phyloP scores from a whole-genome alignment of 2,329 filamentous ascomycete genomes.

The Claviceps digitariae region DNA sequence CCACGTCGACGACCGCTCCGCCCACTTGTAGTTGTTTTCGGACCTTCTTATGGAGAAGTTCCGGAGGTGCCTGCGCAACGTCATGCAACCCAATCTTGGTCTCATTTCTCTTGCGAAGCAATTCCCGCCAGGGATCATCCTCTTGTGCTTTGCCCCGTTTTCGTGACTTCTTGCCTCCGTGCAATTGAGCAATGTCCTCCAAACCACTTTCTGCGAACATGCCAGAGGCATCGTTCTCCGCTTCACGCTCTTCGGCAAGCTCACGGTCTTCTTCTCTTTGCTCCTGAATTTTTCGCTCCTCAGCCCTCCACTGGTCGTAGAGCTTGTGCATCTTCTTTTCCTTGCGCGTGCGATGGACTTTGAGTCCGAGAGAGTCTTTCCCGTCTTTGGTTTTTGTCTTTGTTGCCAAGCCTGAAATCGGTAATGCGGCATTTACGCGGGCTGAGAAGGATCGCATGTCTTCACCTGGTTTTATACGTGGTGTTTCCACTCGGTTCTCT shows the following conservation, averaged over 20 bases:
- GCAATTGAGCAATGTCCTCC: slow-evolving; percentile 29
- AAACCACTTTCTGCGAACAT: slow-evolving; percentile 21
- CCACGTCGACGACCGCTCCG: slow-evolving; percentile 22
- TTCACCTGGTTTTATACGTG: slow-evolving; percentile 73
- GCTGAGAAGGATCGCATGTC: slow-evolving; percentile 66
- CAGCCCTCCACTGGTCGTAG: slow-evolving; percentile 63
- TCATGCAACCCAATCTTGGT: slow-evolving; percentile 37
- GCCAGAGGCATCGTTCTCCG: slow-evolving; percentile 42
- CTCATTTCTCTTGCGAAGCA: slow-evolving; percentile 54
- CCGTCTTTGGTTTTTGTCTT: slow-evolving; percentile 43
- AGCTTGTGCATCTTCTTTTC: slow-evolving; percentile 73
- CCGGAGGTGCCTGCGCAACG: slow-evolving; percentile 63
- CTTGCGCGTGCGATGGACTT: slow-evolving; percentile 62
- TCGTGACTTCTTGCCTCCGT: slow-evolving; percentile 11
- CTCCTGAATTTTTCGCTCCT: slow-evolving; percentile 50
- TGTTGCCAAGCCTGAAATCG: slow-evolving; percentile 55
- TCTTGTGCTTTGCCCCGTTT: slow-evolving; percentile 39
- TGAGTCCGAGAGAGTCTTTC: slow-evolving; percentile 50
- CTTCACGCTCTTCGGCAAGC: slow-evolving; percentile 47
- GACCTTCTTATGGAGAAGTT: slow-evolving; percentile 45
- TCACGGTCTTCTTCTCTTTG: slow-evolving; percentile 53
- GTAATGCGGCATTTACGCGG: slow-evolving; percentile 74
- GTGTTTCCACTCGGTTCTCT: slow-evolving; percentile 24
- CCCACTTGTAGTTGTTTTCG: slow-evolving; percentile 20
- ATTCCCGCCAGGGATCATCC: slow-evolving; percentile 60